A percentile compares a stretch with the other conserved stretches of the same genome.
Evolutionary conservation across 345 rosid genomes (phyloP).

Genomic region (Nasturtium officinale): DNA sequence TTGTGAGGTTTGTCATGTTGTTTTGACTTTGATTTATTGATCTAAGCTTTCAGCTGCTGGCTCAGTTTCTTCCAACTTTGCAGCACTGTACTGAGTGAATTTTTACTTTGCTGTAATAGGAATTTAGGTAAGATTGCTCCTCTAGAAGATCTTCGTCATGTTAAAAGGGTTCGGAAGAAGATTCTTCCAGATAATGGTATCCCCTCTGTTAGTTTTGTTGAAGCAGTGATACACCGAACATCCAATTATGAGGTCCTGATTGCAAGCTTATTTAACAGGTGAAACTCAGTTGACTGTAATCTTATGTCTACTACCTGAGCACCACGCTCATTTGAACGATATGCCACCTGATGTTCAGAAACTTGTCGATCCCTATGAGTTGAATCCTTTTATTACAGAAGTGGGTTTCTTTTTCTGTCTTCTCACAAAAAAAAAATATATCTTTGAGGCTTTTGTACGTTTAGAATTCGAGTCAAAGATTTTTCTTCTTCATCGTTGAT

Average conservation of each 20-base stretch:
- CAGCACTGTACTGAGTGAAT: not conserved
- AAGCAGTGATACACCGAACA: not conserved
- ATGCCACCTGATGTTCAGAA: slow-evolving; percentile 56
- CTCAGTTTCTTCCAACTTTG: not conserved
- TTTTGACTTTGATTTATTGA: not conserved
- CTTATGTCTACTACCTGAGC: slow-evolving; percentile 62
- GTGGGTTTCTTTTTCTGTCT: slow-evolving; percentile 52
- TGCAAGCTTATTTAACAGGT: slow-evolving; percentile 50
- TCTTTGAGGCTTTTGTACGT: slow-evolving; percentile 1
- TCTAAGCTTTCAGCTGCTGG: not conserved
- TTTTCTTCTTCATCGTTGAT: slow-evolving; percentile 1
- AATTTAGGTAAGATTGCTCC: slow-evolving; percentile 67
- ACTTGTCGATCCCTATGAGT: slow-evolving; percentile 62
- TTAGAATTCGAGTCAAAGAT: not conserved
- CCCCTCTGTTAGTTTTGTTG: slow-evolving; percentile 18
- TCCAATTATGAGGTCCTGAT: slow-evolving; percentile 27
- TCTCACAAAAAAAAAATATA: not conserved
- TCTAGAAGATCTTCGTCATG: slow-evolving; percentile 69
- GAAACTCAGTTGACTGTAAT: slow-evolving; percentile 59
- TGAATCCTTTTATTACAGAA: slow-evolving; percentile 77
- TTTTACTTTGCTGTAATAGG: slow-evolving; percentile 44
- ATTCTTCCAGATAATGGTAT: slow-evolving; percentile 44
- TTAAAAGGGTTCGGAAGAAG: slow-evolving; percentile 69
- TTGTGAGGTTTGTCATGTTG: slow-evolving; percentile 57
- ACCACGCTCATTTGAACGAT: slow-evolving; percentile 39